These are phyloP conservation scores for Tricharina praecox DNA, from an alignment of 495 filamentous ascomycete genomes.

Conservation along the genomic window DNA sequence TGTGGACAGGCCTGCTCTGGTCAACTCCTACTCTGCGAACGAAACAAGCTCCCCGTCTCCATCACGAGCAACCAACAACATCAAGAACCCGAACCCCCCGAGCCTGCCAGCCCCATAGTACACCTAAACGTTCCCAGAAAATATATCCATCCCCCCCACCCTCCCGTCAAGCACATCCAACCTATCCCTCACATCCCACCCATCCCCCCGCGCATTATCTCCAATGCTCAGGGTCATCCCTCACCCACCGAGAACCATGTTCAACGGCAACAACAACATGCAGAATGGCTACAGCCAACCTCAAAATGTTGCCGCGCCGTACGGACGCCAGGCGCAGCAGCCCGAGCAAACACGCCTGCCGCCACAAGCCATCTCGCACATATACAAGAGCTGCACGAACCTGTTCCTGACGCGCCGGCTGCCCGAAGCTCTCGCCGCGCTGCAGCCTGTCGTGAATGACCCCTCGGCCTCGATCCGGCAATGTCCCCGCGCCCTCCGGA, in stretches of 20 bases:
- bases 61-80: too few relatives aligned
- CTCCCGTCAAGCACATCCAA: too few relatives aligned
- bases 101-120: too few relatives aligned
- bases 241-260: slow-evolving; percentile 20
- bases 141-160: too few relatives aligned
- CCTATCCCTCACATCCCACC: too few relatives aligned
- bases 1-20: too few relatives aligned
- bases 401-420: slow-evolving; percentile 85
- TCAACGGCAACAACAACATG: slow-evolving; percentile 20
- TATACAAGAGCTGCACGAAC: slow-evolving; percentile 78
- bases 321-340: slow-evolving; percentile 11
- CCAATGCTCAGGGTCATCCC: slow-evolving; percentile 25
- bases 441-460: slow-evolving; percentile 55
- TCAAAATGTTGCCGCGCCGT: background rate
- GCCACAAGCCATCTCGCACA: slow-evolving; percentile 38
- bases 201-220: too few relatives aligned
- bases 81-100: too few relatives aligned
- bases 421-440: slow-evolving; percentile 65
- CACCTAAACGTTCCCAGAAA: too few relatives aligned
- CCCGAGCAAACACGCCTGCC: slow-evolving; percentile 22
- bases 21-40: too few relatives aligned
- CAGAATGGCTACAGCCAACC: background rate
- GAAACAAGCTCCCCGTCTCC: too few relatives aligned
- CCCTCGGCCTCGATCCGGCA: slow-evolving; percentile 17
- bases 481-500: slow-evolving; percentile 50